Conservation (phyloP, 2,329 filamentous ascomycete genomes). For the Lomentospora prolificans region DNA sequence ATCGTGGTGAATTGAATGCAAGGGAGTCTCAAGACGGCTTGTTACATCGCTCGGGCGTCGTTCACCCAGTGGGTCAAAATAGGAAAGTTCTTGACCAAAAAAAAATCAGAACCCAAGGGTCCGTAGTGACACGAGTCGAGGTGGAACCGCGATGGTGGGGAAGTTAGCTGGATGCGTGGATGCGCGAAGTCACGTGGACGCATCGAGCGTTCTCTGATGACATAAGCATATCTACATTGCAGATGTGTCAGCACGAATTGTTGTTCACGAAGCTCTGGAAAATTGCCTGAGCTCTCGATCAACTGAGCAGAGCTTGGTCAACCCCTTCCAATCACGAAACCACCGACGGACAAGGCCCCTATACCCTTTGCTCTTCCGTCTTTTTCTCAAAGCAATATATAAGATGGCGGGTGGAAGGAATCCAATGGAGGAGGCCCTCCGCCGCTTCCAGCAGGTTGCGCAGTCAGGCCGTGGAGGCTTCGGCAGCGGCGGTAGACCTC, state of each 20-base stretch:
- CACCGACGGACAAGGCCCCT: not conserved
- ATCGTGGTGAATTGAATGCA: not conserved
- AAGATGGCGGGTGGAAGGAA: slow-evolving; percentile 15
- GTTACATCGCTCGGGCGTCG: too few species aligned
- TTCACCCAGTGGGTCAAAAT: too few species aligned
- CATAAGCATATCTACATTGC: not conserved
- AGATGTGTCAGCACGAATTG: not conserved
- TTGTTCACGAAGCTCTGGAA: slow-evolving; percentile 4
- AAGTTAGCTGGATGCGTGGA: not conserved
- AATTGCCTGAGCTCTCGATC: slow-evolving; percentile 8
- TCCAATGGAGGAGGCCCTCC: slow-evolving; percentile 40
- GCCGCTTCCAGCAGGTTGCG: slow-evolving; percentile 39
- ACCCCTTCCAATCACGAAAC: not conserved
- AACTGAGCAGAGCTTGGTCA: slow-evolving; percentile 1
- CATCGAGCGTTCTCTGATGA: not conserved
- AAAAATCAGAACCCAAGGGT: not conserved
- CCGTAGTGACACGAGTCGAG: not conserved
- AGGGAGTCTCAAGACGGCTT: too few species aligned
- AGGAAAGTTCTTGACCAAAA: not conserved
- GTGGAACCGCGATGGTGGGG: slow-evolving; percentile 4
- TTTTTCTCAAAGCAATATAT: not conserved
- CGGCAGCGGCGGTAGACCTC: slow-evolving; percentile 31
- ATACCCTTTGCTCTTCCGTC: not conserved
- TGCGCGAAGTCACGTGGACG: slow-evolving; percentile 6
- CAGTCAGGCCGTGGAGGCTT: slow-evolving; percentile 30